These are phyloP conservation scores for Penicillium sp. DNA, from an alignment of 2,329 filamentous ascomycete species.

Conservation along the genomic window DNA sequence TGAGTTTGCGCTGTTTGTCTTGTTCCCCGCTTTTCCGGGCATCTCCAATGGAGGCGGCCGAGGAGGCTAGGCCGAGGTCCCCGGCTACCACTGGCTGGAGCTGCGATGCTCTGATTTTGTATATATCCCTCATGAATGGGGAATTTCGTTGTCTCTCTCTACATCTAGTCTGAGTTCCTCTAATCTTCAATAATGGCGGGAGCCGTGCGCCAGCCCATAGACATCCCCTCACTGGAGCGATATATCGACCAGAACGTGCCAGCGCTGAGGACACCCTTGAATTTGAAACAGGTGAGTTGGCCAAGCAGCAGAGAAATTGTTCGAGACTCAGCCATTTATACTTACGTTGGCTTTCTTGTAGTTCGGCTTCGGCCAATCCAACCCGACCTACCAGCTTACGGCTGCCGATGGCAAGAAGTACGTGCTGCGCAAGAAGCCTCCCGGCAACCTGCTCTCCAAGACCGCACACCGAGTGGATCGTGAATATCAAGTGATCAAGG, in stretches of 20 bases:
- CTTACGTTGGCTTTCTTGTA: constrained; percentile 40
- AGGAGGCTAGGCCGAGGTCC: background rate
- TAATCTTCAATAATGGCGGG: constrained; percentile 75
- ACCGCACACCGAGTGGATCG: constrained; percentile 96
- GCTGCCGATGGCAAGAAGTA: constrained; percentile 66
- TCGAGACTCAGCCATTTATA: no score
- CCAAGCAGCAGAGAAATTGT: background rate
- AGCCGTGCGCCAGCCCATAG: constrained; percentile 83
- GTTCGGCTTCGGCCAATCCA: constrained; percentile 97
- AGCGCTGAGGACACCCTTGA: constrained; percentile 75
- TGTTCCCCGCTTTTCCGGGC: constrained; percentile 3
- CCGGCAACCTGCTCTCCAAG: constrained; percentile 87
- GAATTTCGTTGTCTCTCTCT: no score
- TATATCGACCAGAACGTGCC: constrained; percentile 79
- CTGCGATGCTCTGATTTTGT: no score
- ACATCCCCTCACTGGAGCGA: constrained; percentile 71
- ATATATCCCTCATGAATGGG: background rate
- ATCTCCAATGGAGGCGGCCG: no score
- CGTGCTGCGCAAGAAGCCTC: constrained; percentile 96
- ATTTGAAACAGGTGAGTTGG: constrained; percentile 75
- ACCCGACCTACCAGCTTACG: constrained; percentile 91
- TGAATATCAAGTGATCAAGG: constrained; percentile 86
- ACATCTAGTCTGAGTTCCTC: no score
- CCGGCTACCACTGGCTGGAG: no score
- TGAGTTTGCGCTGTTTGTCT: constrained; percentile 21